Evolutionary conservation across 371 early-diverging fungal genomes (phyloP).

Genomic region (Rhizopus delemar): DNA sequence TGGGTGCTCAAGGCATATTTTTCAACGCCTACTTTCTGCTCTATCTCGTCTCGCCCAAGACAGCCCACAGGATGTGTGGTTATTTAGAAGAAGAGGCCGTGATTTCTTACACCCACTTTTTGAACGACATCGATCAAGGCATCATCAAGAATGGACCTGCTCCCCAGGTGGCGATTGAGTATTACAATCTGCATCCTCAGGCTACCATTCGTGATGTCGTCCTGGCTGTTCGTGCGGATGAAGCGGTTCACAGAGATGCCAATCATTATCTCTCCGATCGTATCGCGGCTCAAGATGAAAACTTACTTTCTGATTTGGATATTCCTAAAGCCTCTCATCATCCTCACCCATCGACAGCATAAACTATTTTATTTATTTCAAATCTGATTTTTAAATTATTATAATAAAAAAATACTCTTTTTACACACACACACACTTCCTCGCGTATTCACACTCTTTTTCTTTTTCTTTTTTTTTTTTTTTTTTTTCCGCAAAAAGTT

Average conservation of each 20-base stretch:
- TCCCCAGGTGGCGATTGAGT: constrained; percentile 80
- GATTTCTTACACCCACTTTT: constrained; percentile 87
- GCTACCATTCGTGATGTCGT: constrained; percentile 92
- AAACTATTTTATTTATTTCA: background rate
- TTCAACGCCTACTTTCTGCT: constrained; percentile 86
- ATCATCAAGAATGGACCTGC: constrained; percentile 70
- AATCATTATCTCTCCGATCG: constrained; percentile 89
- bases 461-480: background rate
- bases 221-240: constrained; percentile 93
- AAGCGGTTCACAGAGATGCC: constrained; percentile 90
- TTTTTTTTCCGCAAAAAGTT: background rate
- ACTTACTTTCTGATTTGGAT: constrained; percentile 7
- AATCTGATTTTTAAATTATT: no score
- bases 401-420: no score
- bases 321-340: background rate
- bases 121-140: constrained; percentile 85
- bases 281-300: constrained; percentile 28
- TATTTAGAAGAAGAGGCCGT: constrained; percentile 94
- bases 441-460: background rate
- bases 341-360: background rate
- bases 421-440: no score
- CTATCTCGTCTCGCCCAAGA: constrained; percentile 81
- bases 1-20: constrained; percentile 86
- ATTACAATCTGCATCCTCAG: constrained; percentile 83
- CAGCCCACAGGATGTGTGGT: constrained; percentile 81